Percentiles rank a stretch among this genome's conserved stretches.
Conservation (phyloP, 2,329 filamentous ascomycete genomes). For the Colletotrichum falcatum region DNA sequence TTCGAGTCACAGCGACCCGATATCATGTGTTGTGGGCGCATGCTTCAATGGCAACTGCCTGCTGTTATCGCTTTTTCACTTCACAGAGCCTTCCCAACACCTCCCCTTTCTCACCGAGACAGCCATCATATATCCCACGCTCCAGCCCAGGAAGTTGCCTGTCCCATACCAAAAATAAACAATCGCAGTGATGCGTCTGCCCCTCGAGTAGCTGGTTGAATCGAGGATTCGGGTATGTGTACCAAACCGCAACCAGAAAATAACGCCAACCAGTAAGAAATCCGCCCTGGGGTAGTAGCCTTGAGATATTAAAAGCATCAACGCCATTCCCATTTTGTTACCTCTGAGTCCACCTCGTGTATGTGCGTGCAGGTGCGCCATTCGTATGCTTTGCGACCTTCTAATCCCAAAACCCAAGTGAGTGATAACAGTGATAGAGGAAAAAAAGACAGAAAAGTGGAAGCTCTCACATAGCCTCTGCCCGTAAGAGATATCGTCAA, state of each 20-base stretch:
- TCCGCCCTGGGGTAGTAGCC: constrained; percentile 4
- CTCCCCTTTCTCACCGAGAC: neutral
- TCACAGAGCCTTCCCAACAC: neutral
- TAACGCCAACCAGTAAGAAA: constrained; percentile 18
- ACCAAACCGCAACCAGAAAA: constrained; percentile 30
- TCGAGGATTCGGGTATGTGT: constrained; percentile 40
- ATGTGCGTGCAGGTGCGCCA: constrained; percentile 41
- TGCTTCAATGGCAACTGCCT: neutral
- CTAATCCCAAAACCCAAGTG: constrained; percentile 7
- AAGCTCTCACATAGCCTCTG: neutral
- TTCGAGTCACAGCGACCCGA: neutral
- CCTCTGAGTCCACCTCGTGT: constrained; percentile 22
- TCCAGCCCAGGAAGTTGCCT: neutral
- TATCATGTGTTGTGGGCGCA: no score
- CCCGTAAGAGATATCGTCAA: neutral
- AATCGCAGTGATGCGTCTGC: constrained; percentile 35
- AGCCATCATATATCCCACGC: constrained; percentile 16
- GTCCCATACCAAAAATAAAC: constrained; percentile 10
- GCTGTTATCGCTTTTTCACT: constrained; percentile 1
- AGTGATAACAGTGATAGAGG: neutral
- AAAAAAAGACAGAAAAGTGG: constrained; percentile 10
- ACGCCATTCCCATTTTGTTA: constrained; percentile 34
- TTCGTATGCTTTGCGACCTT: constrained; percentile 42
- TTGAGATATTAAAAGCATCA: neutral
- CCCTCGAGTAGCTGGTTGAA: constrained; percentile 29